These are phyloP conservation scores for Geum urbanum DNA, from an alignment of 306 rosid species.

Conservation along the genomic window DNA sequence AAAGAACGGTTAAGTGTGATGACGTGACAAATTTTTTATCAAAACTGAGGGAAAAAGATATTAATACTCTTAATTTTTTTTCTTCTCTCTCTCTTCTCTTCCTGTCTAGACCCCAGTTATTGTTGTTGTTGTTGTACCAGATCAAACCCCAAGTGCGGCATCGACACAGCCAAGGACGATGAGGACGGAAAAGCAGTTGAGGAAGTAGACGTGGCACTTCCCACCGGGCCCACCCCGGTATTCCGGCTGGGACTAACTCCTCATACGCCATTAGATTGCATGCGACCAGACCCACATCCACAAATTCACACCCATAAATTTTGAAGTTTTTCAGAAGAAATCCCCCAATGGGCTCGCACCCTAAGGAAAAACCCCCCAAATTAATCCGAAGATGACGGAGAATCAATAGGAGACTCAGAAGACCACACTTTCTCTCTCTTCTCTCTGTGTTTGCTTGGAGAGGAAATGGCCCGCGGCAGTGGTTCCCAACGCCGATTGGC, in stretches of 20 bases:
- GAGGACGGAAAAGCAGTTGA: constrained; percentile 87
- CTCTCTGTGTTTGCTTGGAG: too few relatives aligned
- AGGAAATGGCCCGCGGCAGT: too few relatives aligned
- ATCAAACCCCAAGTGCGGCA: constrained; percentile 76
- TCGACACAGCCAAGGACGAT: constrained; percentile 75
- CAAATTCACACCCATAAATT: constrained; percentile 29
- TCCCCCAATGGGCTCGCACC: constrained; percentile 26
- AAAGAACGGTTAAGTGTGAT: too few relatives aligned
- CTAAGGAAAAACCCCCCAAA: constrained; percentile 36
- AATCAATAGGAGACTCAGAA: constrained; percentile 50
- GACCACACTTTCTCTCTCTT: constrained; percentile 17
- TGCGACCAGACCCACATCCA: constrained; percentile 45
- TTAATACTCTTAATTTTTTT: too few relatives aligned
- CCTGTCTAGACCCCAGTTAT: constrained; percentile 82
- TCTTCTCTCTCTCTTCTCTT: too few relatives aligned
- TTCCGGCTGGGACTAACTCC: constrained; percentile 78
- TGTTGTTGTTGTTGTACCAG: constrained; percentile 65
- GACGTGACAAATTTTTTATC: too few relatives aligned
- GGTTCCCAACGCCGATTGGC: too few relatives aligned
- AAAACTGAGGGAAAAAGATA: too few relatives aligned
- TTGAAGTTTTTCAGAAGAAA: constrained; percentile 13
- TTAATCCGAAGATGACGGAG: constrained; percentile 53
- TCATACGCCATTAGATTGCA: constrained; percentile 79
- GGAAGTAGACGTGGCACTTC: constrained; percentile 65
- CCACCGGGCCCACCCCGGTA: constrained; percentile 65